Evolutionary conservation across 176 grass and related monocot species (phyloP), one percentile per base, ranked within the genome.

Genomic region (Pontederia paniculata): DNA sequence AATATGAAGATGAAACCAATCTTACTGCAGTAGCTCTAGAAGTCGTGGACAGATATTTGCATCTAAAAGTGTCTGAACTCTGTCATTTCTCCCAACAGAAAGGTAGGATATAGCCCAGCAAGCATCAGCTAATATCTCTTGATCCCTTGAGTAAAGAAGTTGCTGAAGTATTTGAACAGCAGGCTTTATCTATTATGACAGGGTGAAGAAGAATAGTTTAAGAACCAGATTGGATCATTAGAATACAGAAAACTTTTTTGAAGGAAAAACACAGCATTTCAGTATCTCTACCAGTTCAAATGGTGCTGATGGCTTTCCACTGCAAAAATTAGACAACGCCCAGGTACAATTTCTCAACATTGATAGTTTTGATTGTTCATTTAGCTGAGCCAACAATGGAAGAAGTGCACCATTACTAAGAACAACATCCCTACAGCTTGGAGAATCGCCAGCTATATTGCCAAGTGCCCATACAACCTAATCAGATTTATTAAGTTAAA

Each of bases 391-490:
- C 15, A 83, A 67, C 65, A 95, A 67, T 3, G 79, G 78, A 0
- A 45, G 51, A 49, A 95, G 37, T 64, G 59, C 73, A n/a, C 78
- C 85, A 83, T 86, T 60, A 19, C 85, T 79, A 71, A 95, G 68
- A 70, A 89, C 73, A 59, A 60, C 71, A 31, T 85, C 85, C 68
- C 89, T 82, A 68, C 75, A 85, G 66, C 62, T 89, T 64, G 78
- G 61, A 62, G 83, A 65, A 62, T 95, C 89, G 12, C 80, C 78
- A 61, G 85, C 81, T 74, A 89, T 73, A 78, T 95, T 95, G 71
- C 81, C 89, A 74, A 95, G 73, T 66, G 76, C 82, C 84, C 89
- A 95, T 10, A 62, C 78, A 80, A 73, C 89, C 81, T 95, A 70
- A 31, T 73, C 42, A 67, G 45, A 53, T 42, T 47, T 31, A 70